phyloP scores from a whole-genome alignment of 352 stramenopile species.

The Phytophthora hibernalis region DNA sequence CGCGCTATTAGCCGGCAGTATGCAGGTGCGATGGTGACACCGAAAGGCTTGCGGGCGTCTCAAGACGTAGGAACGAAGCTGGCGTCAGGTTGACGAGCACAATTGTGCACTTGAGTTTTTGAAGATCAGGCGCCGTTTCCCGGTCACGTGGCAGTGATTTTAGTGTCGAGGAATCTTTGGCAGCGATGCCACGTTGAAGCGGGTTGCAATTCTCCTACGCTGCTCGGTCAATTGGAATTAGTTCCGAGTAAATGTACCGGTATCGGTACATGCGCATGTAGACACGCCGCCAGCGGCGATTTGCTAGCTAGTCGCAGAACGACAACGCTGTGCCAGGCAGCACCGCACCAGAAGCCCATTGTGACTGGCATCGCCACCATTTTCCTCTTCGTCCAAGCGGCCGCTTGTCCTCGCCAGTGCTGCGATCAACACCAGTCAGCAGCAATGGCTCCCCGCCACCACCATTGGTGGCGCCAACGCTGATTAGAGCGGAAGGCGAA shows the following conservation, averaged over 20 bases:
- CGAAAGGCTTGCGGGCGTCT: too few species aligned
- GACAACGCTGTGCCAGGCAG: background rate
- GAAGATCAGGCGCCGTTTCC: background rate
- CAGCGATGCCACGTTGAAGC: background rate
- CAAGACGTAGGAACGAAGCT: background rate
- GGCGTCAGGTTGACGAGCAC: background rate
- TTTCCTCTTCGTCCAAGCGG: too few species aligned
- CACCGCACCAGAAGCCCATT: background rate
- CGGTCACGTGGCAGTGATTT: background rate
- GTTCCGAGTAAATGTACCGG: too few species aligned
- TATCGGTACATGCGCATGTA: too few species aligned
- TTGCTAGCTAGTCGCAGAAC: background rate
- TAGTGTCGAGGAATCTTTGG: background rate
- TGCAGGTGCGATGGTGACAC: constrained; percentile 19
- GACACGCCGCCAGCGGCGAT: background rate
- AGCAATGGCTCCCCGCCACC: background rate
- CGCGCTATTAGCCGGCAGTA: constrained; percentile 10
- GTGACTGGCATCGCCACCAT: too few species aligned
- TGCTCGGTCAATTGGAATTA: background rate
- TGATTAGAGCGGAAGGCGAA: background rate
- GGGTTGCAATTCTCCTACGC: background rate
- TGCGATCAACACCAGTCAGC: too few species aligned
- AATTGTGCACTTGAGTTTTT: background rate
- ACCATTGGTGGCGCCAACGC: background rate
- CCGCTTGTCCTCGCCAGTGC: background rate